These are phyloP conservation scores for Withania somnifera DNA, from an alignment of 305 asterid genomes.

Conservation along the genomic window DNA sequence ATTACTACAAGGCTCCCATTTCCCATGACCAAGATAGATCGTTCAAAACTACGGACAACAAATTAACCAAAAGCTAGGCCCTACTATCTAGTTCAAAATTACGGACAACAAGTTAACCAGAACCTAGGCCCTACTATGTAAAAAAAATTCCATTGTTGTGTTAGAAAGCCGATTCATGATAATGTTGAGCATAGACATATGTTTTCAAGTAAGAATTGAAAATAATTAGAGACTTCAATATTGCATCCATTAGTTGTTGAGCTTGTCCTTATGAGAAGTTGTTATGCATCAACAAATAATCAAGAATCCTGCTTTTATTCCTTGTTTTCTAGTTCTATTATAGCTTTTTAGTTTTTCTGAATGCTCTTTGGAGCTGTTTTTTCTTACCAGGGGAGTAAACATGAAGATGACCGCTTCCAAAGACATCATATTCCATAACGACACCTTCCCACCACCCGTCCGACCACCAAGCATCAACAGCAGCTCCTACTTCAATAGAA, in stretches of 20 bases:
- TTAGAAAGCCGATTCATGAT: neutral
- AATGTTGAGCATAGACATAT: neutral
- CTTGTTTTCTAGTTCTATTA: neutral
- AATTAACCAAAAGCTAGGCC: no score
- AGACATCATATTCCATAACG: constrained; percentile 20
- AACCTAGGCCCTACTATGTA: neutral
- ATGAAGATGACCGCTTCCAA: constrained; percentile 12
- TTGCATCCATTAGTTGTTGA: neutral
- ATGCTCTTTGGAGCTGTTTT: neutral
- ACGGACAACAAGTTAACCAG: neutral
- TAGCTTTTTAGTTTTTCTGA: no score
- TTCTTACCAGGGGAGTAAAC: constrained; percentile 48
- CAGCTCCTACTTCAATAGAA: constrained; percentile 30
- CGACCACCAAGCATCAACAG: constrained; percentile 57
- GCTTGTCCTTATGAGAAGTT: neutral
- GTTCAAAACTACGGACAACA: neutral
- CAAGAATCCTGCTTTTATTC: neutral
- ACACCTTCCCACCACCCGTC: constrained; percentile 76
- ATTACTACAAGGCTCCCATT: no score
- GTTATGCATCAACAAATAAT: neutral
- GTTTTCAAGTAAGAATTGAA: neutral
- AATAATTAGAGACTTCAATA: neutral
- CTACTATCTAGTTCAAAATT: neutral
- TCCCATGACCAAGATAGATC: neutral
- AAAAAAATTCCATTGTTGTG: neutral